A percentile compares a stretch with the other conserved stretches of the same genome.
phyloP scores from a whole-genome alignment of 106 monocot species.

The Iris macrosiphon region DNA sequence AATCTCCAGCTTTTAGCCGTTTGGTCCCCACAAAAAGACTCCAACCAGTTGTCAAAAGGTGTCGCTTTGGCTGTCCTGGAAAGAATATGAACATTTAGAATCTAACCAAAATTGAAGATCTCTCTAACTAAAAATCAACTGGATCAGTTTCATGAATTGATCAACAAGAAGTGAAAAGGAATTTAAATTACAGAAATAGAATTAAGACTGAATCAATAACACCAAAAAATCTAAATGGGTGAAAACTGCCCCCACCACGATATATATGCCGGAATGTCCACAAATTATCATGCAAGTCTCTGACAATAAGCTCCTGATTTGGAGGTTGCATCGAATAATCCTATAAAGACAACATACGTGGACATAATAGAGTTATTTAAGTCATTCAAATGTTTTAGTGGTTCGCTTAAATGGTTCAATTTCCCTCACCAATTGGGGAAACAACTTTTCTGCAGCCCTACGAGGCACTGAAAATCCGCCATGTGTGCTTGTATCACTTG shows the following conservation, averaged over 20 bases:
- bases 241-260: slow-evolving; percentile 45
- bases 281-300: slow-evolving; percentile 77
- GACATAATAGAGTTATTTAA: neutral
- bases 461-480: slow-evolving; percentile 96
- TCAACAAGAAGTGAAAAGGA: neutral
- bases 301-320: slow-evolving; percentile 85
- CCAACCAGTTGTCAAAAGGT: slow-evolving; percentile 96
- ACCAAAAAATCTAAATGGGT: neutral
- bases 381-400: no score
- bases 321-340: slow-evolving; percentile 94
- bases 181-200: neutral
- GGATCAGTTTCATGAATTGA: neutral
- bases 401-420: neutral
- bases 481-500: slow-evolving; percentile 96
- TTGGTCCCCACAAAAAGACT: slow-evolving; percentile 93
- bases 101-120: neutral
- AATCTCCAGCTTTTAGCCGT: slow-evolving; percentile 88
- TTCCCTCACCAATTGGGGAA: slow-evolving; percentile 68
- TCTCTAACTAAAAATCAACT: neutral
- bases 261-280: slow-evolving; percentile 98
- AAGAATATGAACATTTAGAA: slow-evolving; percentile 10
- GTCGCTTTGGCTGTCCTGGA: slow-evolving; percentile 92
- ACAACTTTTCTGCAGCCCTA: slow-evolving; percentile 89
- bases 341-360: slow-evolving; percentile 22
- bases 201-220: neutral